Percentiles rank a stretch among this genome's conserved stretches.
phyloP scores from a whole-genome alignment of 2,329 filamentous ascomycete species.

The Chaetomium sp. region DNA sequence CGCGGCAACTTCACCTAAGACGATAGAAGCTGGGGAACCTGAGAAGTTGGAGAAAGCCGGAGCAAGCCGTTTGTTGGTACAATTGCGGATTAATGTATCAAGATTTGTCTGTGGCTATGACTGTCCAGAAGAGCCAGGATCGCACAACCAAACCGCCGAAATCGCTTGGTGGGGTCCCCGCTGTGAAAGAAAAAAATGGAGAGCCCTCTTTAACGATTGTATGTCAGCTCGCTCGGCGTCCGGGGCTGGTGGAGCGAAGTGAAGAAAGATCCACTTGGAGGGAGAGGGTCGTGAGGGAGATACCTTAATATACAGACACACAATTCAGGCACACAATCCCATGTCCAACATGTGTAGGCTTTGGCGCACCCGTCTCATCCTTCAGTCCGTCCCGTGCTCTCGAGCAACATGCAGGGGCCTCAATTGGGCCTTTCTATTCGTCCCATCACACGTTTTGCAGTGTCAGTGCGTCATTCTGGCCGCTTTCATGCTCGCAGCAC shows the following conservation, averaged over 20 bases:
- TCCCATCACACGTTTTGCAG: conserved; percentile 2
- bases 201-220: not conserved
- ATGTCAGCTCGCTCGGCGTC: too few relatives aligned
- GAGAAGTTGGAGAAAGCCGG: conserved; percentile 11
- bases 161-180: conserved; percentile 6
- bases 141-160: not conserved
- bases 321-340: too few relatives aligned
- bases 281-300: not conserved
- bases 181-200: not conserved
- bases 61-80: not conserved
- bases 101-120: too few relatives aligned
- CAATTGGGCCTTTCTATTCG: not conserved
- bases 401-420: conserved; percentile 8
- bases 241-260: not conserved
- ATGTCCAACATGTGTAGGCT: too few relatives aligned
- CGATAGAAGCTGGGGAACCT: conserved; percentile 10
- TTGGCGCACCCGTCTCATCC: not conserved
- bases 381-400: not conserved
- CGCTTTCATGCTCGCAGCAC: not conserved
- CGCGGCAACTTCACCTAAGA: conserved; percentile 18
- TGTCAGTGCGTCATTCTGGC: not conserved
- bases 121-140: not conserved
- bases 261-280: not conserved
- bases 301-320: too few relatives aligned
- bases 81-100: not conserved